These are phyloP conservation scores for Aspergillus terreus DNA, from an alignment of 2,329 filamentous ascomycete species.

Conservation along the genomic window DNA sequence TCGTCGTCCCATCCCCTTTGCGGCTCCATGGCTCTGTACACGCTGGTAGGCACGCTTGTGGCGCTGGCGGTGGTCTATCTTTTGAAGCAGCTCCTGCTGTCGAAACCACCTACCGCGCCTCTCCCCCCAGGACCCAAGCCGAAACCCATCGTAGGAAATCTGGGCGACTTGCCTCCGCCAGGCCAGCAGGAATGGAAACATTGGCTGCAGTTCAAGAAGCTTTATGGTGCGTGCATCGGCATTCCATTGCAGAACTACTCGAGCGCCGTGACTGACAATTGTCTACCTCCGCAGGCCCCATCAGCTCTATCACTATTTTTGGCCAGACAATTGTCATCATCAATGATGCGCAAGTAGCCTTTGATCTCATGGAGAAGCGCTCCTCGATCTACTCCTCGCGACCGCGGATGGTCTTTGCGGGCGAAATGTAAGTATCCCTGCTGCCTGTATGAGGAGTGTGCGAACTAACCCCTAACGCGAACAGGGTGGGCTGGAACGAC, in stretches of 20 bases:
- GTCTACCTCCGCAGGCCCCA: constrained; percentile 16
- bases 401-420: constrained; percentile 22
- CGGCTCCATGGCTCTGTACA: neutral
- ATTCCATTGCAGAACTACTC: no score
- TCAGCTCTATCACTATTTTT: constrained; percentile 32
- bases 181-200: constrained; percentile 2
- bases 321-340: constrained; percentile 31
- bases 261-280: no score
- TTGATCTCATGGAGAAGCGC: constrained; percentile 30
- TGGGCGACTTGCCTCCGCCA: constrained; percentile 3
- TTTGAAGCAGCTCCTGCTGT: neutral
- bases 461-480: neutral
- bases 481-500: constrained; percentile 35
- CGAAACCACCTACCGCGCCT: neutral
- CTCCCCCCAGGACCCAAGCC: constrained; percentile 4
- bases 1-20: neutral
- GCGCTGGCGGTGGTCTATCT: neutral
- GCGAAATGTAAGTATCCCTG: constrained; percentile 31
- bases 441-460: neutral
- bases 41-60: neutral
- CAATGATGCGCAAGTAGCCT: constrained; percentile 24
- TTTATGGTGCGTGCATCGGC: neutral
- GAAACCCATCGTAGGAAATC: constrained; percentile 4
- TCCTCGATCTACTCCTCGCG: constrained; percentile 24
- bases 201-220: constrained; percentile 5